phyloP scores from a whole-genome alignment of 768 basidiomycete species.

The Cubamyces sp. region DNA sequence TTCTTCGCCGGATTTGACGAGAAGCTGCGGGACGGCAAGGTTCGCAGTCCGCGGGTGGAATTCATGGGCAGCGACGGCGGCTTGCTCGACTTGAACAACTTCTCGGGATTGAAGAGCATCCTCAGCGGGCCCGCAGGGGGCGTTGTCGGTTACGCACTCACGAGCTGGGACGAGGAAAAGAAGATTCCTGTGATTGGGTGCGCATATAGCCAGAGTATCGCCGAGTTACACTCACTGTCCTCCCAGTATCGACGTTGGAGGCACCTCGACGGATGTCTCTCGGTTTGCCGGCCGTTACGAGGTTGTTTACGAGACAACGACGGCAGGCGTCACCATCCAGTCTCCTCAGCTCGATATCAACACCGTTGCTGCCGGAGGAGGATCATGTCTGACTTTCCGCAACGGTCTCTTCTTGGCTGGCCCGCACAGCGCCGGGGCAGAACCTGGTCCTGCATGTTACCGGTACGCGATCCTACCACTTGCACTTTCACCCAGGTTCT shows the following conservation, averaged over 20 bases:
- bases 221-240: not conserved
- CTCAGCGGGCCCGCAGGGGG: conserved; percentile 94
- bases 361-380: conserved; percentile 94
- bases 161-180: conserved; percentile 80
- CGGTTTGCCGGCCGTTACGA: conserved; percentile 91
- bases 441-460: conserved; percentile 93
- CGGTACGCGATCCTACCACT: conserved; percentile 48
- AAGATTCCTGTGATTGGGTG: conserved; percentile 85
- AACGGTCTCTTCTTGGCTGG: conserved; percentile 92
- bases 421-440: conserved; percentile 90
- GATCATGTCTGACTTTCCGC: conserved; percentile 84
- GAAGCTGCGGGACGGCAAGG: conserved; percentile 61
- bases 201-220: conserved; percentile 31
- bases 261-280: conserved; percentile 95
- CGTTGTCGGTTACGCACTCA: conserved; percentile 92
- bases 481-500: not conserved
- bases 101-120: conserved; percentile 93
- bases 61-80: conserved; percentile 98
- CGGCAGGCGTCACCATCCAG: conserved; percentile 91
- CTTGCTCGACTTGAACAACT: conserved; percentile 76
- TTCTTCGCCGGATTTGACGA: conserved; percentile 90
- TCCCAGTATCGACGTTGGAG: conserved; percentile 84
- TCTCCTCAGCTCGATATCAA: conserved; percentile 95
- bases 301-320: conserved; percentile 93
- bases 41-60: conserved; percentile 75